Percentiles rank a stretch among this genome's conserved stretches.
Conservation (phyloP, 108 stramenopile genomes). For the Phaeodactylum tricornutum region DNA sequence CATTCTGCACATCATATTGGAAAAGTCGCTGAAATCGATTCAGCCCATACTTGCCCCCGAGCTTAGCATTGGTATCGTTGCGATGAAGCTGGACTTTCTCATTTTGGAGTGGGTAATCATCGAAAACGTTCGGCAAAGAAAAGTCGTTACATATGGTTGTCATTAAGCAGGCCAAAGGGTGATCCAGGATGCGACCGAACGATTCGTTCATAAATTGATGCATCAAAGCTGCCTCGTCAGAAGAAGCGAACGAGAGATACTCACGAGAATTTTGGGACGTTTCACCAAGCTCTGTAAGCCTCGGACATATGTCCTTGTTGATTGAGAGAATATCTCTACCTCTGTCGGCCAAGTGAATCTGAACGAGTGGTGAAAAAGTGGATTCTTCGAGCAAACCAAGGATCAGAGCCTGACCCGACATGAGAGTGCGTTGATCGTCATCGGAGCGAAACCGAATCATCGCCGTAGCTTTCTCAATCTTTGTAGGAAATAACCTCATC, state of each 20-base stretch:
- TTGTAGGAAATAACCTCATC: not conserved
- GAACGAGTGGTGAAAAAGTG: conserved; percentile 23
- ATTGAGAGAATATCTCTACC: conserved; percentile 48
- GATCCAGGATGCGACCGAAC: conserved; percentile 8
- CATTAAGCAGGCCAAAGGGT: conserved; percentile 81
- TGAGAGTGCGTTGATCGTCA: conserved; percentile 80
- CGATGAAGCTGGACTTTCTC: conserved; percentile 2
- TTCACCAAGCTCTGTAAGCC: conserved; percentile 29
- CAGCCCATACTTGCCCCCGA: conserved; percentile 9
- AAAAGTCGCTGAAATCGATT: conserved; percentile 29
- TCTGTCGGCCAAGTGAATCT: conserved; percentile 70
- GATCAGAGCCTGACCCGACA: conserved; percentile 76
- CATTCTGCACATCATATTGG: conserved; percentile 11
- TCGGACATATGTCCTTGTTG: conserved; percentile 61
- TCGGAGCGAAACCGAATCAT: conserved; percentile 60
- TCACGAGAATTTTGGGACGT: conserved; percentile 34
- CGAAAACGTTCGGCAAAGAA: conserved; percentile 38
- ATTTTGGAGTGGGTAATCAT: conserved; percentile 62
- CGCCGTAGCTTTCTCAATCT: not conserved
- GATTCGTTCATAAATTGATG: conserved; percentile 11
- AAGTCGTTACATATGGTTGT: conserved; percentile 81
- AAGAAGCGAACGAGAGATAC: conserved; percentile 28
- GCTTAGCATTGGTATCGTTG: not conserved
- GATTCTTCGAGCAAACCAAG: conserved; percentile 29
- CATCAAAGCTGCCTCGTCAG: conserved; percentile 20